A percentile compares a stretch with the other conserved stretches of the same genome.
Conservation (phyloP, 2,329 filamentous ascomycete genomes). For the Gremmenia infestans region DNA sequence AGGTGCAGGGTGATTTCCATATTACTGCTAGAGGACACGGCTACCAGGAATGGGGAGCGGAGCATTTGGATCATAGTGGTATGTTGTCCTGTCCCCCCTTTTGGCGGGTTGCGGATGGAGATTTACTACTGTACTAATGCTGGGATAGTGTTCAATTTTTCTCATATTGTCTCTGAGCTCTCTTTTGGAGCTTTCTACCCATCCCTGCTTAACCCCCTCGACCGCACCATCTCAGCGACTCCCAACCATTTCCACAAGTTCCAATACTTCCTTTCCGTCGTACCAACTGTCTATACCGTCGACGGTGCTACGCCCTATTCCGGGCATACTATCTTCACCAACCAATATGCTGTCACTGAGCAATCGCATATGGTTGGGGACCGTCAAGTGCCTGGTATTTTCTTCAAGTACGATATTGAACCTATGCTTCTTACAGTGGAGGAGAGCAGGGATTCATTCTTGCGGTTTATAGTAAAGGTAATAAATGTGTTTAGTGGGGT, state of each 20-base stretch:
- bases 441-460: constrained; percentile 71
- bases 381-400: constrained; percentile 76
- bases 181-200: constrained; percentile 98
- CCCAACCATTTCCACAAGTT: constrained; percentile 82
- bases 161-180: constrained; percentile 90
- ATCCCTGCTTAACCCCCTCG: constrained; percentile 86
- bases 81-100: constrained; percentile 34
- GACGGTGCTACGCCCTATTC: constrained; percentile 34
- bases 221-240: constrained; percentile 80
- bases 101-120: not conserved
- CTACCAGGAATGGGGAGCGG: constrained; percentile 71
- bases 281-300: constrained; percentile 87
- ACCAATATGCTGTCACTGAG: constrained; percentile 96
- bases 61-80: constrained; percentile 77
- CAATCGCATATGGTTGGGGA: constrained; percentile 70
- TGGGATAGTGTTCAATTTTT: constrained; percentile 86
- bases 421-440: constrained; percentile 83
- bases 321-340: constrained; percentile 71
- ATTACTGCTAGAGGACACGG: constrained; percentile 93
- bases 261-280: constrained; percentile 94
- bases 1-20: constrained; percentile 97
- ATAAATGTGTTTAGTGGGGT: constrained; percentile 91
- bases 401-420: constrained; percentile 99
- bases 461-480: constrained; percentile 72
- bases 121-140: constrained; percentile 27